Percentiles rank a stretch among this genome's conserved stretches.
Conservation (phyloP, 495 filamentous ascomycete species). For the Xylaria venustula region DNA sequence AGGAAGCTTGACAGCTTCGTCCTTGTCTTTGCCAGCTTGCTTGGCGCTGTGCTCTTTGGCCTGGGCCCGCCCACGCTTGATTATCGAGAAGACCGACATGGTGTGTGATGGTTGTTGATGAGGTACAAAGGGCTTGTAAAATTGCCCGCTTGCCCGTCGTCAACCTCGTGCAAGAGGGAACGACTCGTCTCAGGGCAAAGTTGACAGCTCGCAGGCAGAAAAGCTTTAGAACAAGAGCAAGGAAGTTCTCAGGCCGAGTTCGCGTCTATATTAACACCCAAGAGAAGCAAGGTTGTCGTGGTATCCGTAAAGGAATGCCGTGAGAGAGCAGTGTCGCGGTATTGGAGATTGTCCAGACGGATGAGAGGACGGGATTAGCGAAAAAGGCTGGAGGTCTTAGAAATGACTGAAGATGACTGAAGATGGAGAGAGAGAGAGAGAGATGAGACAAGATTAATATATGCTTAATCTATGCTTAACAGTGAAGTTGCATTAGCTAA, state of each 20-base stretch:
- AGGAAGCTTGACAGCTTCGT: conserved; percentile 37
- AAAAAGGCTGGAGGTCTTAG: background rate
- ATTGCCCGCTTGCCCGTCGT: background rate
- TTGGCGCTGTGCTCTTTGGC: conserved; percentile 51
- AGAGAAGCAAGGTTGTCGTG: background rate
- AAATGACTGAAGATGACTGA: background rate
- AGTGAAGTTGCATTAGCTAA: background rate
- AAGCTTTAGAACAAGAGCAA: background rate
- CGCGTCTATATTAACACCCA: no score
- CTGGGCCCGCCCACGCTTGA: conserved; percentile 46
- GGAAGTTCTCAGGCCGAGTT: background rate
- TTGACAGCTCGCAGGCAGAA: background rate
- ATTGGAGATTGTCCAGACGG: no score
- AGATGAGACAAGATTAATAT: no score
- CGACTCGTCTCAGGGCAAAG: background rate
- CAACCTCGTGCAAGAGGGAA: background rate
- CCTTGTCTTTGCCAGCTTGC: conserved; percentile 40
- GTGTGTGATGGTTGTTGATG: conserved; percentile 8
- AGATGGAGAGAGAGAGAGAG: background rate
- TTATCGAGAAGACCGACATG: conserved; percentile 55
- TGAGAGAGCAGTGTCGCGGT: no score
- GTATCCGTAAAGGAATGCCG: background rate
- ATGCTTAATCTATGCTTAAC: background rate
- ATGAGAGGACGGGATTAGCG: no score
- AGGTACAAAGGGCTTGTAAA: background rate